Conservation (phyloP, 345 rosid species). For the Citrus australasica region DNA sequence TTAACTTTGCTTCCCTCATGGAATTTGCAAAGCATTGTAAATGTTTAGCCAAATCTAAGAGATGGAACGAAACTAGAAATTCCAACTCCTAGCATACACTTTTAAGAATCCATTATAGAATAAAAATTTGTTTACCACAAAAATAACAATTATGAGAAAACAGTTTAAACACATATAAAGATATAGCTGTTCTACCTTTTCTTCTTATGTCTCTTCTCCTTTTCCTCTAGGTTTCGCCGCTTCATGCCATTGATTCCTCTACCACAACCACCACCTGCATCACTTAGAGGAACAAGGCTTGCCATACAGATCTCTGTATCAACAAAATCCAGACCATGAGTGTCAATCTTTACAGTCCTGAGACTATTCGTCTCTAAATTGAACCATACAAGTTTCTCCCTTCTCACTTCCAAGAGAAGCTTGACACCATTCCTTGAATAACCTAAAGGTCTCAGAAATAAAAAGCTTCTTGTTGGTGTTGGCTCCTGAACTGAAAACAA, state of each 20-base stretch:
- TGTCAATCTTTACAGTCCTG: constrained; percentile 19
- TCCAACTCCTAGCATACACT: neutral
- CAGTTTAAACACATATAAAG: neutral
- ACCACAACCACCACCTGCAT: neutral
- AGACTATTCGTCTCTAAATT: constrained; percentile 30
- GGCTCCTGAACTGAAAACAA: constrained; percentile 1
- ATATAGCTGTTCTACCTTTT: constrained; percentile 23
- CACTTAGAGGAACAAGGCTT: constrained; percentile 40
- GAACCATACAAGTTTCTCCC: constrained; percentile 41
- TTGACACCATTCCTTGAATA: constrained; percentile 33
- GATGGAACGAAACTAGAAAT: neutral
- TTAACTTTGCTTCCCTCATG: neutral
- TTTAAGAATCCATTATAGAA: neutral
- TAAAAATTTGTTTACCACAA: neutral
- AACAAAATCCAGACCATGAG: constrained; percentile 21
- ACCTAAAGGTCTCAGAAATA: constrained; percentile 37
- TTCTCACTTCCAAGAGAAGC: constrained; percentile 39
- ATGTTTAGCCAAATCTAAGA: neutral
- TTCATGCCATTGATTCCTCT: constrained; percentile 6
- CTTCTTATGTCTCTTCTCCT: constrained; percentile 1
- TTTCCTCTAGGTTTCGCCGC: constrained; percentile 16
- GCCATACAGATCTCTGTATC: constrained; percentile 35
- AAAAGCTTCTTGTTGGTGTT: constrained; percentile 14
- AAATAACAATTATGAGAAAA: neutral
- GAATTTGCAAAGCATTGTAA: neutral